phyloP scores from a whole-genome alignment of 2,329 filamentous ascomycete genomes.

The Alternaria sp. region DNA sequence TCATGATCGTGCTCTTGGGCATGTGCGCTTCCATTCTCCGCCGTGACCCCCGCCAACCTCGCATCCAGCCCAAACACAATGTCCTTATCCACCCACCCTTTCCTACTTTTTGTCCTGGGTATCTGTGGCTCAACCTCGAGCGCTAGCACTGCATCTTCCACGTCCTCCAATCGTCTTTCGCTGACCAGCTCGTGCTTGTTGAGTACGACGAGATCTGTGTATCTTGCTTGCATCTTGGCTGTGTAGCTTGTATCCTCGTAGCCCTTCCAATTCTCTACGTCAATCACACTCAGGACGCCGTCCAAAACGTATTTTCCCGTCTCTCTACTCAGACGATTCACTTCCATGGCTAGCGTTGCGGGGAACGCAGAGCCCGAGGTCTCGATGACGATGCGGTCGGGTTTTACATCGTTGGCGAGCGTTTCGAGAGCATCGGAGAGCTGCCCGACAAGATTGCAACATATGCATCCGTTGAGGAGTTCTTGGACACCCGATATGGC shows the following conservation, averaged over 20 bases:
- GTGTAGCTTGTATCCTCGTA: conserved; percentile 93
- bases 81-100: conserved; percentile 78
- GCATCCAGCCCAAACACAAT: conserved; percentile 89
- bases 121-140: conserved; percentile 76
- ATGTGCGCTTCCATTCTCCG: conserved; percentile 55
- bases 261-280: conserved; percentile 93
- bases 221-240: conserved; percentile 84
- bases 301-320: conserved; percentile 77
- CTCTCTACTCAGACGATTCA: conserved; percentile 79
- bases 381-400: conserved; percentile 92
- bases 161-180: conserved; percentile 78
- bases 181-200: conserved; percentile 88
- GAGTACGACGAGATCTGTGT: conserved; percentile 88
- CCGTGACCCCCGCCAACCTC: conserved; percentile 67
- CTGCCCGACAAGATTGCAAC: conserved; percentile 96
- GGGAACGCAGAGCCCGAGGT: conserved; percentile 85
- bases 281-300: conserved; percentile 87
- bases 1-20: conserved; percentile 59
- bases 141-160: conserved; percentile 80
- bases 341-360: conserved; percentile 87
- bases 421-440: conserved; percentile 81
- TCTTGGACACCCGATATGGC: conserved; percentile 91
- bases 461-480: conserved; percentile 96
- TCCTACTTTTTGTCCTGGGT: conserved; percentile 84
- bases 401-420: conserved; percentile 67